A percentile compares a stretch with the other conserved stretches of the same genome.
Conservation (phyloP, 2,329 filamentous ascomycete species). For the Mycogone perniciosa region DNA sequence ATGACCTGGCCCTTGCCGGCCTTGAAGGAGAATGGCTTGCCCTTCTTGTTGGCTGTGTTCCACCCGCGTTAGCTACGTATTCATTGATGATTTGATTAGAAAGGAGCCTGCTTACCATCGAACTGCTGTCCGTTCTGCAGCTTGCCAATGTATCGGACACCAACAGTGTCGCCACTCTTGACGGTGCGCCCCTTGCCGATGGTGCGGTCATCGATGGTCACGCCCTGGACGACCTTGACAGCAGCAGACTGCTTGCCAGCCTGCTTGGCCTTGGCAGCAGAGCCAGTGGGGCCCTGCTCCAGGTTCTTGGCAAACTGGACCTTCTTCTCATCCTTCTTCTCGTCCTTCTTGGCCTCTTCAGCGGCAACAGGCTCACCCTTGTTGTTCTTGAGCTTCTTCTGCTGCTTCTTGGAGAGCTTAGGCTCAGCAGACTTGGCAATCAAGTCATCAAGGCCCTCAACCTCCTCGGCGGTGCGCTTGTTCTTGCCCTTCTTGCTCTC, state of each 20-base stretch:
- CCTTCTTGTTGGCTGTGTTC: constrained; percentile 86
- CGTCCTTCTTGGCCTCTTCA: constrained; percentile 53
- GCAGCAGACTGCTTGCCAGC: constrained; percentile 47
- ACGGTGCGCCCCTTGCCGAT: constrained; percentile 73
- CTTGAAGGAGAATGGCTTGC: constrained; percentile 95
- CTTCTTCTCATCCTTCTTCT: constrained; percentile 71
- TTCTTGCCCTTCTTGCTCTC: constrained; percentile 71
- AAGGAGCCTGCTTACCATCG: constrained; percentile 60
- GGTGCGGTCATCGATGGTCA: constrained; percentile 95
- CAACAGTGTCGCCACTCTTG: constrained; percentile 85
- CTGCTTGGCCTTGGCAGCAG: constrained; percentile 43
- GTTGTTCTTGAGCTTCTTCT: constrained; percentile 99
- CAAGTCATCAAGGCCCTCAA: constrained; percentile 70
- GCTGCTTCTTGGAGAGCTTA: constrained; percentile 91
- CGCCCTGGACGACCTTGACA: constrained; percentile 76
- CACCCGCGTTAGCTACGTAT: constrained; percentile 17
- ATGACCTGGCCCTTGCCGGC: constrained; percentile 93
- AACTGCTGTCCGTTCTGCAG: constrained; percentile 91
- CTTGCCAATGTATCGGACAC: constrained; percentile 98
- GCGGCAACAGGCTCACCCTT: constrained; percentile 74
- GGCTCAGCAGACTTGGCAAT: constrained; percentile 72
- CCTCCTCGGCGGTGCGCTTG: constrained; percentile 81
- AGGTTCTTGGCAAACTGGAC: constrained; percentile 99
- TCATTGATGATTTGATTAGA: not conserved
- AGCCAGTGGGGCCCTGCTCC: constrained; percentile 86